Evolutionary conservation across 1,284 basidiomycete species (phyloP).

Genomic region (Ustilago sp.): DNA sequence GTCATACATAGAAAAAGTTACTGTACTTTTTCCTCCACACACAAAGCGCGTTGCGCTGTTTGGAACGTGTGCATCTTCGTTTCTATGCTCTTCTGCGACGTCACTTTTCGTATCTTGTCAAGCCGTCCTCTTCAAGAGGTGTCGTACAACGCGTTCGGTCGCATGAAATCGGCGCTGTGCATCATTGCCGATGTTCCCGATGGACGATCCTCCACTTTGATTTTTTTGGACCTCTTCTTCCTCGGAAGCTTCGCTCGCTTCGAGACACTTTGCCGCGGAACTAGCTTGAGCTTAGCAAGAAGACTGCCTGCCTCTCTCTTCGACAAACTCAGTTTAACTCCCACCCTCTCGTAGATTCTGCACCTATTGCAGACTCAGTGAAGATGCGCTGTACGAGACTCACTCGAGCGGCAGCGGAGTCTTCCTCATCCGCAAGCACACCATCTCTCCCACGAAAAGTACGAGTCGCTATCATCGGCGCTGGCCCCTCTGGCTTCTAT

Average conservation of each 20-base stretch:
- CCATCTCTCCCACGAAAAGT: slow-evolving; percentile 16
- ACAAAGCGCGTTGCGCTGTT: not conserved
- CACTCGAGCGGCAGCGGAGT: slow-evolving; percentile 15
- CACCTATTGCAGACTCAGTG: not conserved
- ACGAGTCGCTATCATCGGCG: slow-evolving; percentile 82
- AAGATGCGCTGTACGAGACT: slow-evolving; percentile 19
- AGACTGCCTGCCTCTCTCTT: not conserved
- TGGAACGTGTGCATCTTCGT: slow-evolving; percentile 1
- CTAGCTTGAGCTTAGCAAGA: not conserved
- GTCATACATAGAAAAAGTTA: slow-evolving; percentile 13
- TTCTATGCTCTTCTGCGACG: slow-evolving; percentile 8
- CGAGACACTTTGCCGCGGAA: slow-evolving; percentile 3
- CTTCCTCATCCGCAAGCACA: slow-evolving; percentile 7
- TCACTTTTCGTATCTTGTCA: slow-evolving; percentile 3
- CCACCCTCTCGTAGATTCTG: not conserved
- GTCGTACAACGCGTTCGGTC: slow-evolving; percentile 1
- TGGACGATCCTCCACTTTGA: not conserved
- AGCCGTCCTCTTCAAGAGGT: not conserved
- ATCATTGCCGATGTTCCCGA: not conserved
- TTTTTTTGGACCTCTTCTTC: not conserved
- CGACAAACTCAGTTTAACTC: not conserved
- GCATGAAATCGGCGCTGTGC: not conserved
- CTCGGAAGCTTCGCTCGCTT: not conserved
- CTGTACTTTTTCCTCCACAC: slow-evolving; percentile 19
- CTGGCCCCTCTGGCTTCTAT: slow-evolving; percentile 95